Percentiles rank a stretch among this genome's conserved stretches.
These are phyloP conservation scores for Ceratocystis lukuohia DNA, from an alignment of 2,329 filamentous ascomycete genomes.

Conservation along the genomic window DNA sequence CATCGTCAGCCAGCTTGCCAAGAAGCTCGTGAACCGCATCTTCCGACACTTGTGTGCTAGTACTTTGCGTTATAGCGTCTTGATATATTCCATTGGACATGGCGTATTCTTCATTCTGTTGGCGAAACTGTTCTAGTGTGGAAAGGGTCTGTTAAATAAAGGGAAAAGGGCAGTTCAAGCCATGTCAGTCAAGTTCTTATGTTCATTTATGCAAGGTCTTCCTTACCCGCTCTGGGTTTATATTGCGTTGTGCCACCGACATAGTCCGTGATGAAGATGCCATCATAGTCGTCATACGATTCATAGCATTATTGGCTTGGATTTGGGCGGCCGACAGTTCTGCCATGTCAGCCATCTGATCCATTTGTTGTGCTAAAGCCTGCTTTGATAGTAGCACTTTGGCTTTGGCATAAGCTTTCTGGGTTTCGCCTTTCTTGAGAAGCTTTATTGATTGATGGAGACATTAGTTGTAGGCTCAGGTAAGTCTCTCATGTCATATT, in stretches of 20 bases:
- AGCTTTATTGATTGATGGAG: conserved; percentile 26
- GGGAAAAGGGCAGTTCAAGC: not conserved
- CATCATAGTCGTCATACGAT: conserved; percentile 53
- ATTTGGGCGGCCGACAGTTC: conserved; percentile 48
- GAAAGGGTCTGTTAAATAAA: conserved; percentile 37
- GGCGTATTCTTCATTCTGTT: conserved; percentile 51
- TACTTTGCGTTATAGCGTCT: conserved; percentile 68
- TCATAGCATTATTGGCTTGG: conserved; percentile 52
- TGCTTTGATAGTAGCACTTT: conserved; percentile 50
- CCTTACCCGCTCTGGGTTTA: conserved; percentile 43
- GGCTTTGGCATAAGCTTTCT: conserved; percentile 49
- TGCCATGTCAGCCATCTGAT: conserved; percentile 51
- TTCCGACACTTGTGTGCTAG: conserved; percentile 57
- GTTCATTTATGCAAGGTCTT: too few species aligned
- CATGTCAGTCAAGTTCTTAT: not conserved
- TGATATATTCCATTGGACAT: conserved; percentile 65
- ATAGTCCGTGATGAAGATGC: conserved; percentile 45
- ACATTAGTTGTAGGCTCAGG: not conserved
- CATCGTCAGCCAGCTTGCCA: conserved; percentile 75
- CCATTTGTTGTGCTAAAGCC: conserved; percentile 49
- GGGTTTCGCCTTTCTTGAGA: conserved; percentile 49
- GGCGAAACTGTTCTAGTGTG: conserved; percentile 47
- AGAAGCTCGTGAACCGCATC: conserved; percentile 80
- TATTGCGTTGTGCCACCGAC: conserved; percentile 43
- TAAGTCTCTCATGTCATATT: not conserved